Base-by-base conservation (phyloP, 2,329 filamentous ascomycete species). In the Penicillium sp. region DNA sequence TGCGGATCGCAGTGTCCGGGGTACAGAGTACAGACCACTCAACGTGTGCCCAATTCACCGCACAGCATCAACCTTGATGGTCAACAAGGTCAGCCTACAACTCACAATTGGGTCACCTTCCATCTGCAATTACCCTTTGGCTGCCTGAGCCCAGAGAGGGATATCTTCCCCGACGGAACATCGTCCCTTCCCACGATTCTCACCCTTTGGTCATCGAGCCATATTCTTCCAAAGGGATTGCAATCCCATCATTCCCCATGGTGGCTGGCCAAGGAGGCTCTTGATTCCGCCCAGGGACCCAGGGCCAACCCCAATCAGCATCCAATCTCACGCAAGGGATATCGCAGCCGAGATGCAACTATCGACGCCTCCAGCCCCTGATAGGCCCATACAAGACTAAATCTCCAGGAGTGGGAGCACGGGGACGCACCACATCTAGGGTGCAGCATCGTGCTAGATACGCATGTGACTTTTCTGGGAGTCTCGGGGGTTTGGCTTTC, bases 301-400 rank as follows among this genome's bases (percentile, higher is more conserved):
- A 19, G 29, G 19, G 28, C 38, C 37, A 23, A 13, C 25, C 18
- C 37, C 23, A 23, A 33, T 36, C 28, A 30, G 20, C 30, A 33
- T 41, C 39, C 37, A 36, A 33, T 41, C 30, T 18, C 27, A 51
- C 19, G 51, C 50, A 54, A 54, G 51, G 51, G 51, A 16, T 43
- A 32, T 5, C n/a, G 10, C n/a, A 41, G 18, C 18, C 27, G 21
- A 11, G 21, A 23, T 23, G 21, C 21, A 23, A 23, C 11, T 23
- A 23, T 23, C 11, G 21, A 23, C 21, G 11, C 21, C 11, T 11
- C 7, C n/a, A n/a, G n/a, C n/a, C n/a, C n/a, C n/a, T n/a, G n/a
- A n/a, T n/a, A n/a, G n/a, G n/a, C n/a, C n/a, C n/a, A n/a, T n/a
- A n/a, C n/a, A n/a, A n/a, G n/a, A n/a, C n/a, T n/a, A n/a, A n/a